Base-by-base conservation (phyloP, 768 basidiomycete genomes). In the Russula earlei region DNA sequence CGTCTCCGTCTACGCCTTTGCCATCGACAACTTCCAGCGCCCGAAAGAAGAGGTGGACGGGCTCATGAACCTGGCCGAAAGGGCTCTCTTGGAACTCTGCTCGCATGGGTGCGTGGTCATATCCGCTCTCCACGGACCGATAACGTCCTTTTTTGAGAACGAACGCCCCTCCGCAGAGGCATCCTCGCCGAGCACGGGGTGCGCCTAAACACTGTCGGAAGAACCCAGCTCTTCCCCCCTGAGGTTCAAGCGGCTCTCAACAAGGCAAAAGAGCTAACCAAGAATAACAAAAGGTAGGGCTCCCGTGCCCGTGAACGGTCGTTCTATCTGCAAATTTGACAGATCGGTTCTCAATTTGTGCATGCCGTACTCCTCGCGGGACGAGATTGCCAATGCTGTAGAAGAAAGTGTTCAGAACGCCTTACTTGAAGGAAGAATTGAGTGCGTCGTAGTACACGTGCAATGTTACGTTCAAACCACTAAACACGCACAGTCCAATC, bases 1-100 rank as follows among this genome's bases (percentile, higher is more conserved):
- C 57, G 92, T 98, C 24, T 85, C 91, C 2, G 89, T 86, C n/a
- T 99, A 95, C 64, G 91, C 92, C n/a, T 99, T 99, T 70, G 81
- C 93, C 1, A 92, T 98, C 58, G 95, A 98, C 64, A 99, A 98
- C 71, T 98, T 98, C 73, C 89, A 89, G 59, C 80, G 96, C 20
- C 78, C 86, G 0, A 74, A 79, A 52, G 84, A 85, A 4, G 96
- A 99, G 68, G 91, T 99, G 1, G 81, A 86, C 24, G 82, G 82
- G 2, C 75, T 98, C 63, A 92, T 99, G 91, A 68, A 72, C n/a
- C 69, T 99, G 46, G 87, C 88, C 0, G 83, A 90, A 67, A 75
- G 77, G 15, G 84, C 85, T 59, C 75, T 98, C 27, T 66, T 83
- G 34, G 90, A 95, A 67, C 73, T 98, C 17, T 86, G 84, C 49